These are phyloP conservation scores for Candida incommunis DNA, from an alignment of 805 yeast species.

Conservation along the genomic window DNA sequence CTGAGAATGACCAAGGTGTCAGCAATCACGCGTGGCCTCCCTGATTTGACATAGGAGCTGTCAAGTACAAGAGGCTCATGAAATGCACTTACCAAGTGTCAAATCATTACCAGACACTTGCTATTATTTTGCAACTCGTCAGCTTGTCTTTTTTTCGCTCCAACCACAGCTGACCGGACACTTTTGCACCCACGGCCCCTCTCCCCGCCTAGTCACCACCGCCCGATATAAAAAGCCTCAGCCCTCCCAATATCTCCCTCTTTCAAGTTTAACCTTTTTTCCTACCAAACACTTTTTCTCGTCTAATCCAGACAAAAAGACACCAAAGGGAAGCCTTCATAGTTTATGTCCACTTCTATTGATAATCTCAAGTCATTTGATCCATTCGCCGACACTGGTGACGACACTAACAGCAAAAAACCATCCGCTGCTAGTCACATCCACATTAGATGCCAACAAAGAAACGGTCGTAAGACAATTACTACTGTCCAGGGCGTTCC, in stretches of 20 bases:
- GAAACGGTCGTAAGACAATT: constrained; percentile 97
- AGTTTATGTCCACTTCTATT: constrained; percentile 58
- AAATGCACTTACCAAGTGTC: no score
- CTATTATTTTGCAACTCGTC: no score
- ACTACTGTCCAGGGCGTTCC: constrained; percentile 98
- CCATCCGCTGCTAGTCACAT: constrained; percentile 87
- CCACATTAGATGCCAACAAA: constrained; percentile 97
- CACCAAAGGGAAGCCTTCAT: constrained; percentile 3
- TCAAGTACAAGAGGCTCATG: no score
- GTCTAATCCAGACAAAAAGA: constrained; percentile 5
- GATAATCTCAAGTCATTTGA: constrained; percentile 52
- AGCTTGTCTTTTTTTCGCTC: no score
- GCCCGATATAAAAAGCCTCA: neutral
- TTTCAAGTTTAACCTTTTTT: neutral
- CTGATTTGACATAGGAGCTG: no score
- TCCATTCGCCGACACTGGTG: constrained; percentile 99
- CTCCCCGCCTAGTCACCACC: no score
- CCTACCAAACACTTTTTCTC: neutral
- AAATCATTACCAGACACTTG: no score
- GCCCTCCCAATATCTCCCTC: neutral
- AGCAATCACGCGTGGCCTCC: no score
- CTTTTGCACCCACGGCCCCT: no score
- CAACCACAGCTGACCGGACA: no score
- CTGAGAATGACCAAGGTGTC: no score
- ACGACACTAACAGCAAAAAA: constrained; percentile 50